Base-by-base conservation (phyloP, 345 rosid genomes). In the Populus deltoides region DNA sequence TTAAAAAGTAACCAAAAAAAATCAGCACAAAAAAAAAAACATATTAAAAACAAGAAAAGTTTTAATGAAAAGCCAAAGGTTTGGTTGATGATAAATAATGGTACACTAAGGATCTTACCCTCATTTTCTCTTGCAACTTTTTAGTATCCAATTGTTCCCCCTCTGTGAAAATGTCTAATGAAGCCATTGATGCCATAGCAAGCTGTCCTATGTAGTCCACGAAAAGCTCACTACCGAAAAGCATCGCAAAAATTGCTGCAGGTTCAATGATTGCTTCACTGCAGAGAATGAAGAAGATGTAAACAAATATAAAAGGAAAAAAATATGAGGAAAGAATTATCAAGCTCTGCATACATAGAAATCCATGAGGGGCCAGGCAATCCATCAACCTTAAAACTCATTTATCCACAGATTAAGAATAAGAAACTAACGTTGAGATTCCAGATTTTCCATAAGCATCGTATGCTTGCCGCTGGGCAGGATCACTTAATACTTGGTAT, bases 131-230 rank as follows among this genome's bases (percentile, higher is more conserved):
- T 87, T 92, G 94, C 83, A 96, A 77, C 83, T 89, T 92, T 86
- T 88, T 96, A 31, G 94, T 73, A 88, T 96, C 99, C 72, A 93
- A 70, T 61, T 88, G 90, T 79, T 93, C 97, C 67, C 94, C 98
- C 81, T 93, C 98, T 8, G 87, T 86, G 80, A 91, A 91, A 79
- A 89, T 85, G 85, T 96, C 98, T 51, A 89, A 82, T n/a, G 99
- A 96, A 85, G 99, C 97, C 97, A 96, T 92, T 41, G 97, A 96
- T 65, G 99, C 98, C 98, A 96, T 93, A 61, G 98, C 98, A 85
- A 96, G 97, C 87, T 96, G 91, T 78, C 99, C 99, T 75, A 96
- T 91, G 63, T 93, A 96, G 43, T 87, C 94, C 86, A 91, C 99
- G 55, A 96, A 96, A 83, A 96, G 98, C 82, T 96, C 99, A 65